Conservation (phyloP, 78 protist genomes). For the Dictyostelium purpureum region DNA sequence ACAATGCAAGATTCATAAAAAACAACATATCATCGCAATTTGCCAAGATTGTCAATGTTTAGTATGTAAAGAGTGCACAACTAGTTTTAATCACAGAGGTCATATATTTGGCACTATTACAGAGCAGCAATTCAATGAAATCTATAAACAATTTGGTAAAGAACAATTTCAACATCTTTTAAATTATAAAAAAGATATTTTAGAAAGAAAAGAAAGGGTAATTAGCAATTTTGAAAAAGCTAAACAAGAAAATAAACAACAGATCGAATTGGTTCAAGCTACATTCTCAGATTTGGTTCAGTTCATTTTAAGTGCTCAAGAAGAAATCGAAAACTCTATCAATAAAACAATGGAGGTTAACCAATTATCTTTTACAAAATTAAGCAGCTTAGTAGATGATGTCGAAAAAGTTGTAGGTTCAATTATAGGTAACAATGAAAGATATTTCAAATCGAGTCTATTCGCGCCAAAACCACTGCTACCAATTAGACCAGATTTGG, state of each 20-base stretch:
- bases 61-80: not conserved
- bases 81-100: not conserved
- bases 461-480: too few relatives aligned
- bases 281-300: not conserved
- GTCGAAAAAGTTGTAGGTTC: too few relatives aligned
- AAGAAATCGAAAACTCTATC: too few relatives aligned
- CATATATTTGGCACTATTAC: not conserved
- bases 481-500: too few relatives aligned
- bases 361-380: not conserved
- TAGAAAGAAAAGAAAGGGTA: not conserved
- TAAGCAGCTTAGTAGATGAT: not conserved
- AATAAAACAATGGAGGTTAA: not conserved
- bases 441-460: too few relatives aligned
- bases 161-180: not conserved
- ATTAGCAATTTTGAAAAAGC: not conserved
- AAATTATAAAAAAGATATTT: not conserved
- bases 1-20: slow-evolving; percentile 2
- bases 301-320: too few relatives aligned
- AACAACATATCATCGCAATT: not conserved
- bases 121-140: not conserved
- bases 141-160: not conserved
- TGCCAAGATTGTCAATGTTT: not conserved
- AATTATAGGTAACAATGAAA: too few relatives aligned
- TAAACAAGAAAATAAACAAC: not conserved
- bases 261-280: not conserved